These are phyloP conservation scores for Trichophyton mentagrophytes DNA, from an alignment of 2,329 filamentous ascomycete species.

Conservation along the genomic window DNA sequence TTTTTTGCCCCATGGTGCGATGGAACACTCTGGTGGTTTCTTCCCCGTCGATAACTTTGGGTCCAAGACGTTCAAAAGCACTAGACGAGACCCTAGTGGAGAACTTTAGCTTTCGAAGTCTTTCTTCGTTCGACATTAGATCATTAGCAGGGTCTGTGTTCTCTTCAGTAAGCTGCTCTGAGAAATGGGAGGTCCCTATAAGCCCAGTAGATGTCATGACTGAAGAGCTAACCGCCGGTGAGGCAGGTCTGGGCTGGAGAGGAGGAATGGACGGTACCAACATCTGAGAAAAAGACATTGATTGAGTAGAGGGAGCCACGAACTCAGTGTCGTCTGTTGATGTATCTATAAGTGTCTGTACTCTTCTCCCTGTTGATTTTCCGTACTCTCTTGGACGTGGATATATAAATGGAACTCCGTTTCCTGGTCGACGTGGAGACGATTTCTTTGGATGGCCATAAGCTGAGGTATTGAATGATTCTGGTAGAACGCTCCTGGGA, in stretches of 20 bases:
- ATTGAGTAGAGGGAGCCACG: background rate
- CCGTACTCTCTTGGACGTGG: background rate
- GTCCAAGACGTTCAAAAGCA: background rate
- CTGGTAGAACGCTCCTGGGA: background rate
- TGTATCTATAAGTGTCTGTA: background rate
- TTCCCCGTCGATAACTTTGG: slow-evolving; percentile 12
- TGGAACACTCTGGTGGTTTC: slow-evolving; percentile 17
- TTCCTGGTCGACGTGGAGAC: background rate
- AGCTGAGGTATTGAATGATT: background rate
- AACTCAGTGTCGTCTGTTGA: background rate
- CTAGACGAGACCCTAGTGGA: background rate
- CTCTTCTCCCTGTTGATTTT: background rate
- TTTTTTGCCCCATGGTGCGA: slow-evolving; percentile 22
- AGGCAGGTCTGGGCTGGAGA: background rate
- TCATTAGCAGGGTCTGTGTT: background rate
- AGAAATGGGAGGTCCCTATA: background rate
- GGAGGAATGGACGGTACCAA: background rate
- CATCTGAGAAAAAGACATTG: background rate
- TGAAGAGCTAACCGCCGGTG: background rate
- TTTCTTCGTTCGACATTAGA: background rate
- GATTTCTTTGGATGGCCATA: background rate
- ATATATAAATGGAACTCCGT: background rate
- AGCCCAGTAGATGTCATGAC: background rate
- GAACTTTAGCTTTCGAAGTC: background rate
- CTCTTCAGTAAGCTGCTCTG: background rate